A percentile compares a stretch with the other conserved stretches of the same genome.
Conservation (phyloP, 2,329 filamentous ascomycete species). For the Ascochyta rabiei region DNA sequence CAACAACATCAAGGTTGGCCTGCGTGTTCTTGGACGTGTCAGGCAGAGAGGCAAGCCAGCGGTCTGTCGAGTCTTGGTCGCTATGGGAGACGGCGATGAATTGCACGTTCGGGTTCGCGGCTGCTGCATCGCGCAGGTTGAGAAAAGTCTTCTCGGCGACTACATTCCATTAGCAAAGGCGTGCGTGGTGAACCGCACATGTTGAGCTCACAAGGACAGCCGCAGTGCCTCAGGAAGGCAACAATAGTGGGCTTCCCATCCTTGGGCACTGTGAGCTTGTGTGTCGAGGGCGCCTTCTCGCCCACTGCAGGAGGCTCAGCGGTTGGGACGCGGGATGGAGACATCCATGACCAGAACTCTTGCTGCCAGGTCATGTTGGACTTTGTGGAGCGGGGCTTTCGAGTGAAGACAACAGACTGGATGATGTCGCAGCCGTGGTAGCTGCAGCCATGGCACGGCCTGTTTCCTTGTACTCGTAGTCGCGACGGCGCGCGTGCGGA, state of each 20-base stretch:
- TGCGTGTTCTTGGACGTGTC: constrained; percentile 43
- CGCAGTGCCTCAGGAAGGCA: constrained; percentile 74
- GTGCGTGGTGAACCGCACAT: not conserved
- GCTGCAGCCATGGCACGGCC: not conserved
- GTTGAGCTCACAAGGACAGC: constrained; percentile 68
- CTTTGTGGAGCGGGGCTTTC: not conserved
- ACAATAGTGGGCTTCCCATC: constrained; percentile 64
- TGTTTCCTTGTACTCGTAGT: constrained; percentile 10
- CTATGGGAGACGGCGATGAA: constrained; percentile 48
- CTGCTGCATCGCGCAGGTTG: constrained; percentile 37
- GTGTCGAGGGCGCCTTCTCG: constrained; percentile 61
- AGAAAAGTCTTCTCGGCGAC: constrained; percentile 70
- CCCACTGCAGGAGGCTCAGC: constrained; percentile 60
- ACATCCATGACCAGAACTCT: constrained; percentile 53
- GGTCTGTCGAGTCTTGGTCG: constrained; percentile 37
- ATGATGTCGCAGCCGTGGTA: not conserved
- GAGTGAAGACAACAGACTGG: not conserved
- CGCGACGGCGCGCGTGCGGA: constrained; percentile 8
- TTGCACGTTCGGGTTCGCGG: constrained; percentile 30
- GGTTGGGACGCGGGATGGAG: constrained; percentile 34
- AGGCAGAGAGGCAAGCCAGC: constrained; percentile 41
- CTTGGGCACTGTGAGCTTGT: constrained; percentile 59
- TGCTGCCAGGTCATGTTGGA: constrained; percentile 46
- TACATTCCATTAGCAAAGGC: constrained; percentile 37
- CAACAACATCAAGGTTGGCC: constrained; percentile 63